These are phyloP conservation scores for Glycine tomentella DNA, from an alignment of 306 rosid species.

Conservation along the genomic window DNA sequence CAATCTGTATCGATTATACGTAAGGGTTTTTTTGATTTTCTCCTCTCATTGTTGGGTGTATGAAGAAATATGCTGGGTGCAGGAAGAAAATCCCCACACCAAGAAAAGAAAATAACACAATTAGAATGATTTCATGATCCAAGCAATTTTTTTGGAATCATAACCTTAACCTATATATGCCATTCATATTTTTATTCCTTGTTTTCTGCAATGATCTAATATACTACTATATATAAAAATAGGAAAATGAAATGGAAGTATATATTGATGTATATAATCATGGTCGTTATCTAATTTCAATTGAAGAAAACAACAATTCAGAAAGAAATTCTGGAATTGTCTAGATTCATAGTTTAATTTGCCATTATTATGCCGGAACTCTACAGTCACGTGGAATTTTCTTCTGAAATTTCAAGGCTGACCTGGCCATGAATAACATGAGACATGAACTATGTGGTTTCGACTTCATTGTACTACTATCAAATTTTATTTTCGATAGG, in stretches of 20 bases:
- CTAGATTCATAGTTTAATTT: background rate
- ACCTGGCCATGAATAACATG: too few species aligned
- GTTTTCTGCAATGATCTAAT: background rate
- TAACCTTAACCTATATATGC: background rate
- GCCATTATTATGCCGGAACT: conserved; percentile 32
- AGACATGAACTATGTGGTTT: conserved; percentile 12
- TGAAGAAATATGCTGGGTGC: too few species aligned
- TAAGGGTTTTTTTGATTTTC: too few species aligned
- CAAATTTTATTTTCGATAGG: background rate
- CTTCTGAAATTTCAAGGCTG: conserved; percentile 18
- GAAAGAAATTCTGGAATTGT: background rate
- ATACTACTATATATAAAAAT: background rate
- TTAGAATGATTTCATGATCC: background rate
- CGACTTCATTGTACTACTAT: background rate
- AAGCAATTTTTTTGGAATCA: background rate
- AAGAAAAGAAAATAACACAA: background rate
- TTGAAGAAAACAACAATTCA: conserved; percentile 33
- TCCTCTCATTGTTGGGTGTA: too few species aligned
- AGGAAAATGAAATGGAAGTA: background rate
- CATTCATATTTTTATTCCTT: background rate
- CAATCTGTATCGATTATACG: too few species aligned
- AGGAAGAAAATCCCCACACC: background rate
- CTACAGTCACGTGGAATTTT: conserved; percentile 8
- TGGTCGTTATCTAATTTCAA: background rate
- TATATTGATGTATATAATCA: background rate